A percentile compares a stretch with the other conserved stretches of the same genome.
phyloP scores from a whole-genome alignment of 352 stramenopile species.

The Globisporangium megalacanthum region DNA sequence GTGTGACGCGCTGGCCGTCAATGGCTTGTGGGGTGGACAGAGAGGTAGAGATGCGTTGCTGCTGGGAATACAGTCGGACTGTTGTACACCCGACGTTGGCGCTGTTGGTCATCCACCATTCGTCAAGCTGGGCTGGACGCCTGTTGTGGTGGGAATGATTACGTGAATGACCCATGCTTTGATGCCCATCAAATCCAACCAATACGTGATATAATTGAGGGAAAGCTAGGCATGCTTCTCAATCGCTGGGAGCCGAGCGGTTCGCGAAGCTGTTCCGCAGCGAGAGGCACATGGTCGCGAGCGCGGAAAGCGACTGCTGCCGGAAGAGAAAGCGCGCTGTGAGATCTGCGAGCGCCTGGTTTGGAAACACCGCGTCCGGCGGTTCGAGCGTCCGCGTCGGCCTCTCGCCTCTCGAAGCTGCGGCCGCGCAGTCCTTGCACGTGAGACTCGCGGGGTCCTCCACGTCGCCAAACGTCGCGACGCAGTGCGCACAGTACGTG shows the following conservation, averaged over 20 bases:
- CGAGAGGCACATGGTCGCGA: conserved; percentile 68
- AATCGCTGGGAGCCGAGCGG: conserved; percentile 7
- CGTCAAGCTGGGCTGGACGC: no score
- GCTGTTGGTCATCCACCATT: no score
- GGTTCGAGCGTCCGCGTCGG: conserved; percentile 12
- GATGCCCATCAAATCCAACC: no score
- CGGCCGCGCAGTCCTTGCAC: conserved; percentile 29
- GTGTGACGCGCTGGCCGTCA: no score
- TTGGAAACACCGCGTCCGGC: conserved; percentile 55
- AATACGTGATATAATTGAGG: no score
- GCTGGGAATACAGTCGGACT: background rate
- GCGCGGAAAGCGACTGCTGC: conserved; percentile 54
- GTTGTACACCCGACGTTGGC: no score
- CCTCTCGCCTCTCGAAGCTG: no score
- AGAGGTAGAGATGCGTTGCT: background rate
- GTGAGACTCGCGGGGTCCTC: conserved; percentile 35
- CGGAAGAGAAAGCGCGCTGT: conserved; percentile 71
- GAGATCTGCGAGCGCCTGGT: conserved; percentile 62
- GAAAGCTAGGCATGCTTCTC: no score
- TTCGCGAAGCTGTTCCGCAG: conserved; percentile 55
- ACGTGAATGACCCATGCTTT: no score
- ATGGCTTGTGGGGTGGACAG: no score
- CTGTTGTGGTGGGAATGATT: no score
- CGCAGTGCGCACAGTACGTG: conserved; percentile 58
- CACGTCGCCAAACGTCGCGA: conserved; percentile 32